phyloP scores from a whole-genome alignment of 139 green algal species.

The Chlamydomonas sp. region DNA sequence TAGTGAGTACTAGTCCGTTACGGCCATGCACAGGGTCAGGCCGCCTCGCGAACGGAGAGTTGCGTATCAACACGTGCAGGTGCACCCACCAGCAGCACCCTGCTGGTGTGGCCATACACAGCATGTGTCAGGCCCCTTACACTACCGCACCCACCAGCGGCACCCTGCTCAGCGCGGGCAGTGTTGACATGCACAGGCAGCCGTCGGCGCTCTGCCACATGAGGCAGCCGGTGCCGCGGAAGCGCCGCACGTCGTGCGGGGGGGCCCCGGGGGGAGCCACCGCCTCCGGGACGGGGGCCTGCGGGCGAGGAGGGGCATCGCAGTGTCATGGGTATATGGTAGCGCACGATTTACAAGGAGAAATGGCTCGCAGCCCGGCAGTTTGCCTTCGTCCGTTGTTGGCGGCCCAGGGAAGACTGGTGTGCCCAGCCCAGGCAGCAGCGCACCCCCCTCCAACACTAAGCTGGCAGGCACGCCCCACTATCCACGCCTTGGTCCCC shows the following conservation, averaged over 20 bases:
- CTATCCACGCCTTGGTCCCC: no score
- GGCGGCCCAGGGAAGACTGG: conserved; percentile 42
- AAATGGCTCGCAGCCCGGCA: not conserved
- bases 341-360: no score
- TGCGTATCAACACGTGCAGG: no score
- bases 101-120: no score
- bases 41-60: no score
- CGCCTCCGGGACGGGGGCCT: conserved; percentile 27
- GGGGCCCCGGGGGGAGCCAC: not conserved
- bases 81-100: no score
- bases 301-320: not conserved
- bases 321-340: no score
- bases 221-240: conserved; percentile 20
- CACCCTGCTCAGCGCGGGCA: conserved; percentile 25
- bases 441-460: conserved; percentile 19
- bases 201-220: conserved; percentile 33
- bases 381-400: not conserved
- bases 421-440: conserved; percentile 2
- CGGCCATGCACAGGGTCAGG: no score
- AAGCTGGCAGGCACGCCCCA: conserved; percentile 9
- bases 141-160: conserved; percentile 7
- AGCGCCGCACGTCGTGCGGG: conserved; percentile 22
- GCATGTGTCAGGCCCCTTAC: not conserved
- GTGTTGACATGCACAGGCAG: not conserved
- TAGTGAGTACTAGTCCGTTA: no score